Evolutionary conservation across 2,329 filamentous ascomycete species (phyloP).

Genomic region (Xylariales sp.): DNA sequence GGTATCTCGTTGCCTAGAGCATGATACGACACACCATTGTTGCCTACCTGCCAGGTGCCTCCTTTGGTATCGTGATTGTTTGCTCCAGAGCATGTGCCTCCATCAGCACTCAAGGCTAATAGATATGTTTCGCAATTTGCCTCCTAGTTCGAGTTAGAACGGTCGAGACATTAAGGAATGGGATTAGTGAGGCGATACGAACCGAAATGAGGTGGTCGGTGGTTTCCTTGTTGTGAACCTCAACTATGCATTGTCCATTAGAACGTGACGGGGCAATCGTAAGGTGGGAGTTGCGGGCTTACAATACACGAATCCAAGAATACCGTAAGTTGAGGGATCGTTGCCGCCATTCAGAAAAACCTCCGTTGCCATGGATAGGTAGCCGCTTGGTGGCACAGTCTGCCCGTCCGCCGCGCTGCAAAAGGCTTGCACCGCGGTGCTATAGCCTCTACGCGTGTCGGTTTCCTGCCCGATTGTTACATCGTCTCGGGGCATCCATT

Average conservation of each 20-base stretch:
- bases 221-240: slow-evolving; percentile 22
- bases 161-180: no score
- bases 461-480: slow-evolving; percentile 19
- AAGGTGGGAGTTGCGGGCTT: no score
- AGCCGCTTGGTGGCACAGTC: slow-evolving; percentile 16
- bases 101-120: slow-evolving; percentile 14
- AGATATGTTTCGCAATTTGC: slow-evolving; percentile 20
- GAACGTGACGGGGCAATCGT: no score
- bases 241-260: slow-evolving; percentile 12
- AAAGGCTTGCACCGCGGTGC: slow-evolving; percentile 20
- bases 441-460: slow-evolving; percentile 20
- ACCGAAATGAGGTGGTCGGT: slow-evolving; percentile 11
- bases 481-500: slow-evolving; percentile 21
- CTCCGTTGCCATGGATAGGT: slow-evolving; percentile 24
- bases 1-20: slow-evolving; percentile 18
- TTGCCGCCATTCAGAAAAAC: slow-evolving; percentile 20
- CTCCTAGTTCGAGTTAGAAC: slow-evolving; percentile 7
- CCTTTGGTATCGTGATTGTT: slow-evolving; percentile 21
- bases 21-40: slow-evolving; percentile 21
- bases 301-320: slow-evolving; percentile 25
- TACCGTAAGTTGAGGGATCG: slow-evolving; percentile 17
- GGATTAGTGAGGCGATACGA: not conserved
- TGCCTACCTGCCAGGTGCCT: slow-evolving; percentile 22
- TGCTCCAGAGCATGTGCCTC: slow-evolving; percentile 17
- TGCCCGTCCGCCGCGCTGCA: slow-evolving; percentile 16